These are phyloP conservation scores for Triglochin maritima DNA, from an alignment of 106 monocot genomes.

Conservation along the genomic window DNA sequence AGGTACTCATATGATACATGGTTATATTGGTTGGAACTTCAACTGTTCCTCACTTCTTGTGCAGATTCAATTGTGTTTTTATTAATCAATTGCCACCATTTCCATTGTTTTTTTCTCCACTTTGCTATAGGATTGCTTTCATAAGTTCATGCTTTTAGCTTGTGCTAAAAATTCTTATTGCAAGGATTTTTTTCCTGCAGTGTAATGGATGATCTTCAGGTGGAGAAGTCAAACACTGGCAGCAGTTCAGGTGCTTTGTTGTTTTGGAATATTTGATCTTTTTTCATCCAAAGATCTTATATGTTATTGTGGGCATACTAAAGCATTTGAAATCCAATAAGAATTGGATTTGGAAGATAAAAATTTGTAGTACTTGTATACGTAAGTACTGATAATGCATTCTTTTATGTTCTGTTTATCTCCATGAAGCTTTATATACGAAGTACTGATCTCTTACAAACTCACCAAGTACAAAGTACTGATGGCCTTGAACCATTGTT, in stretches of 20 bases:
- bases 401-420: too few relatives aligned
- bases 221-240: conserved; percentile 8
- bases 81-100: too few relatives aligned
- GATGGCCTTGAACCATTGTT: neutral
- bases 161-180: neutral
- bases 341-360: neutral
- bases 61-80: neutral
- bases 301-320: neutral
- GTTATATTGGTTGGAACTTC: neutral
- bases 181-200: conserved; percentile 23
- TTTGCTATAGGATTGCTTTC: neutral
- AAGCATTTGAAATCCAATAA: neutral
- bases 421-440: neutral
- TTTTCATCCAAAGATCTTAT: neutral
- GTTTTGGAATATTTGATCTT: neutral
- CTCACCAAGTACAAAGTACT: neutral
- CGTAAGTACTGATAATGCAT: too few relatives aligned
- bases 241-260: conserved; percentile 29
- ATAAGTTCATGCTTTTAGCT: neutral
- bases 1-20: conserved; percentile 27
- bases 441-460: neutral
- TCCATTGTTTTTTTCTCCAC: too few relatives aligned
- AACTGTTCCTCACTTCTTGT: neutral
- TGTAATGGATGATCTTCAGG: conserved; percentile 53
- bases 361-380: neutral